phyloP scores from a whole-genome alignment of 2,329 filamentous ascomycete genomes.

The Cadophora sp. region DNA sequence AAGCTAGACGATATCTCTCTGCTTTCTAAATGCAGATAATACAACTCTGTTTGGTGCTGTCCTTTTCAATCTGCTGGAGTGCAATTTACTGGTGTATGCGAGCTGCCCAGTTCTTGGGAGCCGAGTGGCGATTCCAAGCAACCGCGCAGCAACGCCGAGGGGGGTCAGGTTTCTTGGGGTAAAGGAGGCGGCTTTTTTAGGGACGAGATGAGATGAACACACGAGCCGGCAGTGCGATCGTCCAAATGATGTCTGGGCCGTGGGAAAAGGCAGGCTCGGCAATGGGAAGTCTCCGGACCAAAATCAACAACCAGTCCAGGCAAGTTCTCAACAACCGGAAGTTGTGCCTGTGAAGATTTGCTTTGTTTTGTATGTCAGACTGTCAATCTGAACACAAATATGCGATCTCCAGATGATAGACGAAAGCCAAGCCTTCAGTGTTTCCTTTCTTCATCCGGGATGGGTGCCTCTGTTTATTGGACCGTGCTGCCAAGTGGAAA shows the following conservation, averaged over 20 bases:
- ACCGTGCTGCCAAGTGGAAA: constrained; percentile 25
- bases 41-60: background rate
- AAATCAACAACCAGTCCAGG: background rate
- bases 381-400: background rate
- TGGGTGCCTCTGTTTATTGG: background rate
- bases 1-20: constrained; percentile 6
- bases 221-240: constrained; percentile 16
- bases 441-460: constrained; percentile 10
- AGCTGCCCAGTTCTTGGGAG: background rate
- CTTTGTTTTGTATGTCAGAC: constrained; percentile 4
- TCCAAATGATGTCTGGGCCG: constrained; percentile 15
- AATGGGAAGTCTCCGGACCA: background rate
- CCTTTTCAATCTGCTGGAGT: constrained; percentile 5
- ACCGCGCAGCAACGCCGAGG: background rate
- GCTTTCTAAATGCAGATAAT: constrained; percentile 12
- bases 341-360: background rate
- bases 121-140: constrained; percentile 2
- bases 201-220: constrained; percentile 17
- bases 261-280: constrained; percentile 6
- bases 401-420: background rate
- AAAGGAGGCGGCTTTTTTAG: constrained; percentile 15
- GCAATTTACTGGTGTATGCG: constrained; percentile 2
- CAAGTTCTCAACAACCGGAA: background rate
- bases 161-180: background rate
- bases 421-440: background rate